phyloP scores from a whole-genome alignment of 768 basidiomycete genomes.

The Collybia mongolica region DNA sequence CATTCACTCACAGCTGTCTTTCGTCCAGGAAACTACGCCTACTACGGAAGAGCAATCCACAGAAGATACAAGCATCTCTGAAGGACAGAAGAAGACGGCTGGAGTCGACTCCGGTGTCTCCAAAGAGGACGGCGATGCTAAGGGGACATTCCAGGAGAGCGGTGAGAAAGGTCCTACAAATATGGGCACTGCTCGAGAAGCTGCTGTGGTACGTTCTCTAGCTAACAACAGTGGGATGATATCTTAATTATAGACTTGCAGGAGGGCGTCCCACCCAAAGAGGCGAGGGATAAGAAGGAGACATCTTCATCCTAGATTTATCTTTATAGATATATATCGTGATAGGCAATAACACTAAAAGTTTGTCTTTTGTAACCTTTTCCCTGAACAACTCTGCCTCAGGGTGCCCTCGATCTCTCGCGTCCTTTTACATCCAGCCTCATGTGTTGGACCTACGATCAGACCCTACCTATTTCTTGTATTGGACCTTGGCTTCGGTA shows the following conservation, averaged over 20 bases:
- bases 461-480: too few species aligned
- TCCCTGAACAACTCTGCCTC: neutral
- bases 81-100: neutral
- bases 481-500: too few species aligned
- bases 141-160: constrained; percentile 18
- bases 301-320: constrained; percentile 3
- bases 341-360: too few species aligned
- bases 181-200: constrained; percentile 20
- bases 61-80: neutral
- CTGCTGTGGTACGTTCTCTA: constrained; percentile 22
- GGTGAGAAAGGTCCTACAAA: constrained; percentile 22
- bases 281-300: constrained; percentile 8
- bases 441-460: too few species aligned
- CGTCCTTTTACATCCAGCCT: too few species aligned
- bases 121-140: constrained; percentile 8
- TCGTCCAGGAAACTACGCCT: neutral
- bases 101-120: constrained; percentile 1
- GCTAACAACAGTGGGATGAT: neutral
- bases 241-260: constrained; percentile 7
- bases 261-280: constrained; percentile 24
- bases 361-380: too few species aligned
- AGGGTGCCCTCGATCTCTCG: too few species aligned
- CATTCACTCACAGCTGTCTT: neutral
- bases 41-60: neutral
- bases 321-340: too few species aligned